These are phyloP conservation scores for Saitozyma podzolica DNA, from an alignment of 768 basidiomycete genomes.

Conservation along the genomic window DNA sequence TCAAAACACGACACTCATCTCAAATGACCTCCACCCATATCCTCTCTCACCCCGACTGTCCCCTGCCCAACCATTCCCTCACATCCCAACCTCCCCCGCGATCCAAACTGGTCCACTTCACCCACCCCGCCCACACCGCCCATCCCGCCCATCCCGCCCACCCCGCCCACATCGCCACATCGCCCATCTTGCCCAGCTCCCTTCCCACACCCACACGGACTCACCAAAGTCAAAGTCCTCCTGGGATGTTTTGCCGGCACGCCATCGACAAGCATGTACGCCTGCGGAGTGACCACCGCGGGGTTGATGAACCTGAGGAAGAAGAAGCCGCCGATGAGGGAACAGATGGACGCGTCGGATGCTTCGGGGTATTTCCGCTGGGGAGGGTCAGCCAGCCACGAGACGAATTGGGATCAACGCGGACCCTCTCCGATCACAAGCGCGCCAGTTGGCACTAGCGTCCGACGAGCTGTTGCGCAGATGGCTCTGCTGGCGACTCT, in stretches of 20 bases:
- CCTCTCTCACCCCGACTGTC: too few species aligned
- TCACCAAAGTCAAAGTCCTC: slow-evolving; percentile 84
- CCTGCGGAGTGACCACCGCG: slow-evolving; percentile 97
- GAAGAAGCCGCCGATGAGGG: slow-evolving; percentile 98
- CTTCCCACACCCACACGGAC: slow-evolving; percentile 15
- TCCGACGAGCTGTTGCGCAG: too few species aligned
- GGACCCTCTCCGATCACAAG: too few species aligned
- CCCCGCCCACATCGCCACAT: neutral
- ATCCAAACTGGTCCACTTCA: too few species aligned
- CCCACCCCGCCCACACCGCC: neutral
- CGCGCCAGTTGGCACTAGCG: too few species aligned
- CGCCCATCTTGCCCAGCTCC: neutral
- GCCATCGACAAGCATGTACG: slow-evolving; percentile 98
- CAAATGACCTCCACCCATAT: too few species aligned
- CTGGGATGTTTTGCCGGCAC: slow-evolving; percentile 97
- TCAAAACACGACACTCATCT: too few species aligned
- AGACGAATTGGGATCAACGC: too few species aligned
- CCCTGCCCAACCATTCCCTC: too few species aligned
- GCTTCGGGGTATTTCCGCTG: slow-evolving; percentile 99
- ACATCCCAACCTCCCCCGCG: too few species aligned
- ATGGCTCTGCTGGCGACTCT: too few species aligned
- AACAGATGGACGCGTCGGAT: slow-evolving; percentile 96
- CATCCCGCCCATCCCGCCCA: too few species aligned
- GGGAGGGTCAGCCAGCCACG: slow-evolving; percentile 1
- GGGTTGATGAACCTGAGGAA: slow-evolving; percentile 99